Evolutionary conservation across 2,329 filamentous ascomycete species (phyloP), one percentile per base, ranked within the genome.

Genomic region (Botrytis fragariae): DNA sequence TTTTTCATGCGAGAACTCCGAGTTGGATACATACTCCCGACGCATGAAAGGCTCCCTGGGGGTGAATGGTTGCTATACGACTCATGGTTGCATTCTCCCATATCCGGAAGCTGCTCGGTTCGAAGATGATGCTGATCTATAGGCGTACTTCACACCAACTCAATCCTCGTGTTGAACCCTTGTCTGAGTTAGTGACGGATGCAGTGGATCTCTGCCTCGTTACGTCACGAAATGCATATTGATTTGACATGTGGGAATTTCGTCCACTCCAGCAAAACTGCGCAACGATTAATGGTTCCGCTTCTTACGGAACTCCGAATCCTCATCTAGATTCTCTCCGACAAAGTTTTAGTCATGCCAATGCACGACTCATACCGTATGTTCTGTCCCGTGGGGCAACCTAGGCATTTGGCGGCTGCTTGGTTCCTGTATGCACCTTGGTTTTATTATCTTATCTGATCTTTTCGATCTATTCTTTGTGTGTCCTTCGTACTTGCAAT

Each of bases 381-480:
- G 14, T 62, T 62, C 32, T 16, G 14, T 39, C 60, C 35, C 37
- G 37, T 62, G 61, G 25, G 37, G n/a, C 61, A 42, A 9, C 16
- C 37, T 39, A n/a, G 25, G 37, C 35, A 42, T 57, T 35, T 39
- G 16, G 14, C n/a, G 35, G 29, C 42, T 29, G 22, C 20, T 22
- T 67, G 25, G 62, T 35, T 51, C 71, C 39, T 69, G 54, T 64
- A 72, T 54, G 39, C n/a, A 12, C 51, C 44, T 51, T 32, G 22
- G 32, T 61, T 12, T 9, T 69, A 60, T 68, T 69, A 72, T 72
- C 71, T 72, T 72, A 72, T 72, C 71, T 61, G 71, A 72, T 72
- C 71, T 68, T 68, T 68, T 60, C 10, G 63, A 60, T 69, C 63
- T 29, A 45, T 61, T 51, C 29, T 51, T 54, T 14, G 3, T 29